Evolutionary conservation across 1,284 basidiomycete species (phyloP), one percentile per base, ranked within the genome.

Genomic region (Naganishia cerealis): DNA sequence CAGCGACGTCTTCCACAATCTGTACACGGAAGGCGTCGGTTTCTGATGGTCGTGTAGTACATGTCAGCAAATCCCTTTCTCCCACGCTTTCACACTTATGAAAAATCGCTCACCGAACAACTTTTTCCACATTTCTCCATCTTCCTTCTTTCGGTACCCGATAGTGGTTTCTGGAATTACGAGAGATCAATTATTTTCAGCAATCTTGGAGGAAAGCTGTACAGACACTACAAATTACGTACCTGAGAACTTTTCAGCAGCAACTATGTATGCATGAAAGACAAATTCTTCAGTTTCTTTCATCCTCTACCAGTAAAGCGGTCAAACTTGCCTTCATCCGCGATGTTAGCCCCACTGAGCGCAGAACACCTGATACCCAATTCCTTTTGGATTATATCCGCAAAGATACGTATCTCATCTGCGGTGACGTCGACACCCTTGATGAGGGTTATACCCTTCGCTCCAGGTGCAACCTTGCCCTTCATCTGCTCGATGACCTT

Each of bases 311-410:
- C 6, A 13, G n/a, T 7, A 9, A 9, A n/a, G 21, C 33, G 16
- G 15, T 21, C 9, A 8, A 21, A 67, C 70, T 36, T 59, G 75
- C 74, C 82, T 75, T 87, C 86, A 70, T 83, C 80, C 42, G 86
- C 86, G 65, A 87, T 86, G 76, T 87, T 87, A 52, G 86, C 86
- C 10, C 86, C 86, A 26, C 82, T 83, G n/a, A 87, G 75, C 0
- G 85, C 84, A 5, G 82, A 83, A 72, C 84, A 85, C 7, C 81
- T 80, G 57, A 85, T 80, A 8, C 82, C 83, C 29, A 87, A 80
- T 38, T 81, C 78, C 46, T 83, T 74, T 72, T 84, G 80, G 71
- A 87, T 86, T 26, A 86, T 82, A 71, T 86, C 84, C 42, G 85
- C 82, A 73, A 85, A 86, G 73, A 86, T 84, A 71, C 82, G 76